Percentiles rank a stretch among this genome's conserved stretches.
Conservation (phyloP, 306 rosid species). For the Acacia crassicarpa region DNA sequence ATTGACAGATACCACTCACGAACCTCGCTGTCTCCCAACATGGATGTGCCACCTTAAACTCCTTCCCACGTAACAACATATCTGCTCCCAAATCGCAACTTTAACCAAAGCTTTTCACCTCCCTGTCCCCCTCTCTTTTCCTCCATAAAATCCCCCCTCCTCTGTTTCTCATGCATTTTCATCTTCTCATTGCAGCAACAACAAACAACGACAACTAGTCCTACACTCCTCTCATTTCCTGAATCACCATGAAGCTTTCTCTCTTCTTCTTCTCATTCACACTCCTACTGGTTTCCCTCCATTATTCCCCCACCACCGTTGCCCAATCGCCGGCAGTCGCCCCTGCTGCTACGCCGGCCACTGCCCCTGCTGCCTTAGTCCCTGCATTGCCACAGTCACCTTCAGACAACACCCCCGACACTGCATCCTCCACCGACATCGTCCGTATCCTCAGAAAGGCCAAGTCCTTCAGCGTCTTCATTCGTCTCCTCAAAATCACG, state of each 20-base stretch:
- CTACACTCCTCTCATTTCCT: neutral
- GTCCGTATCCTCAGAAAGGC: constrained; percentile 55
- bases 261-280: constrained; percentile 29
- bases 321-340: constrained; percentile 50
- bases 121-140: neutral
- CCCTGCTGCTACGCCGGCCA: constrained; percentile 24
- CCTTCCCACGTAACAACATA: neutral
- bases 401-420: constrained; percentile 36
- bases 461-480: constrained; percentile 46
- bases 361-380: constrained; percentile 39
- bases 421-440: constrained; percentile 43
- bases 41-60: constrained; percentile 18
- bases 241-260: constrained; percentile 24
- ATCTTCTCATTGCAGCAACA: neutral
- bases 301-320: constrained; percentile 19
- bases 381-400: constrained; percentile 45
- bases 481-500: constrained; percentile 62
- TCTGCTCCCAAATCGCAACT: neutral
- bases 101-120: neutral
- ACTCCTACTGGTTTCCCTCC: constrained; percentile 21
- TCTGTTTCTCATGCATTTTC: neutral
- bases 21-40: neutral
- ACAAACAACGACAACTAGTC: too few relatives aligned
- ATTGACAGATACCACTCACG: neutral
- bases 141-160: neutral